Evolutionary conservation across 2,329 filamentous ascomycete species (phyloP).

Genomic region (Aspergillus transmontanensis): DNA sequence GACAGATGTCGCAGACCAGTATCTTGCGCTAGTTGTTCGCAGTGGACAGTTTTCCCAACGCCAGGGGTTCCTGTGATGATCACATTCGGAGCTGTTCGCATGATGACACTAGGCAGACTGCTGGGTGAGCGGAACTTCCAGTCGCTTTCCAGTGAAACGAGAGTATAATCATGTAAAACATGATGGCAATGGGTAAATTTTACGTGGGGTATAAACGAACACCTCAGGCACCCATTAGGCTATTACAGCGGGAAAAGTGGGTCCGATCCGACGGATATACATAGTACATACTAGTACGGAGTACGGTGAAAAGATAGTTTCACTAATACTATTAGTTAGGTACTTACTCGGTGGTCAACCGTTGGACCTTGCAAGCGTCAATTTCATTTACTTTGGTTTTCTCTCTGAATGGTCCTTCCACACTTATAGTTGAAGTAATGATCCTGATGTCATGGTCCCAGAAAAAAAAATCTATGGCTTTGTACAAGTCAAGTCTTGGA

Average conservation of each 20-base stretch:
- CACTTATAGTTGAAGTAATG: not conserved
- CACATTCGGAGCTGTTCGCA: conserved; percentile 71
- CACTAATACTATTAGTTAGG: no score
- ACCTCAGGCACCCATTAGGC: conserved; percentile 22
- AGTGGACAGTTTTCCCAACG: conserved; percentile 93
- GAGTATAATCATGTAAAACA: conserved; percentile 1
- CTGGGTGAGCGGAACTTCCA: not conserved
- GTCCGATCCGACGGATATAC: not conserved
- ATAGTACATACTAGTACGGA: not conserved
- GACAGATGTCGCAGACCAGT: conserved; percentile 80
- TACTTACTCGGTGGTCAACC: not conserved
- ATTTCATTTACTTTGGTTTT: not conserved
- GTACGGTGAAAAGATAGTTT: no score
- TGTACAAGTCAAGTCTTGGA: not conserved
- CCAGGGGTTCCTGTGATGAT: conserved; percentile 95
- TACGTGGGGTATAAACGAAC: conserved; percentile 21
- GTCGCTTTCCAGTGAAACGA: not conserved
- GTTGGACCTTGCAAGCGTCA: not conserved
- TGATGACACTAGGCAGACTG: conserved; percentile 22
- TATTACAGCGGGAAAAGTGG: conserved; percentile 3
- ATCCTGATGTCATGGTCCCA: not conserved
- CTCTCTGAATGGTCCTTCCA: not conserved
- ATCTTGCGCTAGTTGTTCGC: conserved; percentile 74
- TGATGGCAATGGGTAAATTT: conserved; percentile 17
- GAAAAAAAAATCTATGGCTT: not conserved